phyloP scores from a whole-genome alignment of 306 rosid genomes.

The Vigna hirtella region DNA sequence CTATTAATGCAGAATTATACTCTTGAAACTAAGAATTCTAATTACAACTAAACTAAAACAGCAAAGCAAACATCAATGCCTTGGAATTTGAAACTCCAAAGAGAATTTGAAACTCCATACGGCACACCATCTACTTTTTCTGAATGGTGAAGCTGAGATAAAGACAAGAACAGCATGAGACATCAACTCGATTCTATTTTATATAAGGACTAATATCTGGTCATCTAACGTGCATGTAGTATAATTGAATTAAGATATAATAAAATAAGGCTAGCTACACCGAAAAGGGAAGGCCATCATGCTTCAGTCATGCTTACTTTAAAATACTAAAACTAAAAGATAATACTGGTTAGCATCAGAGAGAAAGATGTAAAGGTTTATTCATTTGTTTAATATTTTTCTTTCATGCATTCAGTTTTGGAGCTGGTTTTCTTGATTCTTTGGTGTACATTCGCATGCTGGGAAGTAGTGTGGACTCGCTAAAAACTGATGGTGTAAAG shows the following conservation, averaged over 20 bases:
- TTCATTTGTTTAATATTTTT: conserved; percentile 33
- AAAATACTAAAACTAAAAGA: too few species aligned
- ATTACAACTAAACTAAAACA: too few species aligned
- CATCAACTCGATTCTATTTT: too few species aligned
- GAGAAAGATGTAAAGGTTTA: conserved; percentile 10
- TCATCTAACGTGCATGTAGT: too few species aligned
- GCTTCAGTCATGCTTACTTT: too few species aligned
- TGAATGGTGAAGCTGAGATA: conserved; percentile 84
- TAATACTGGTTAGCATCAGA: conserved; percentile 19
- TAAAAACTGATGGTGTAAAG: conserved; percentile 80
- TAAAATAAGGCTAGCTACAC: too few species aligned
- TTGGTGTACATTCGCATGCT: conserved; percentile 89
- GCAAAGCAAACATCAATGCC: conserved; percentile 42
- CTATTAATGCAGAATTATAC: too few species aligned
- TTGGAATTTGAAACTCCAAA: conserved; percentile 91
- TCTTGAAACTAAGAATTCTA: too few species aligned
- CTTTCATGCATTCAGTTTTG: conserved; percentile 70
- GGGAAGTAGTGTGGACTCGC: conserved; percentile 87
- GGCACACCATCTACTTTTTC: conserved; percentile 94
- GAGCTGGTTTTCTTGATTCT: conserved; percentile 92
- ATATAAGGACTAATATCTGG: too few species aligned
- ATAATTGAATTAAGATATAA: too few species aligned
- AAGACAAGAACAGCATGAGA: conserved; percentile 37
- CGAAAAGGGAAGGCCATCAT: too few species aligned
- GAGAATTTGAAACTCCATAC: conserved; percentile 50